A percentile compares a stretch with the other conserved stretches of the same genome.
These are phyloP conservation scores for Claviceps humidiphila DNA, from an alignment of 2,329 filamentous ascomycete genomes.

Conservation along the genomic window DNA sequence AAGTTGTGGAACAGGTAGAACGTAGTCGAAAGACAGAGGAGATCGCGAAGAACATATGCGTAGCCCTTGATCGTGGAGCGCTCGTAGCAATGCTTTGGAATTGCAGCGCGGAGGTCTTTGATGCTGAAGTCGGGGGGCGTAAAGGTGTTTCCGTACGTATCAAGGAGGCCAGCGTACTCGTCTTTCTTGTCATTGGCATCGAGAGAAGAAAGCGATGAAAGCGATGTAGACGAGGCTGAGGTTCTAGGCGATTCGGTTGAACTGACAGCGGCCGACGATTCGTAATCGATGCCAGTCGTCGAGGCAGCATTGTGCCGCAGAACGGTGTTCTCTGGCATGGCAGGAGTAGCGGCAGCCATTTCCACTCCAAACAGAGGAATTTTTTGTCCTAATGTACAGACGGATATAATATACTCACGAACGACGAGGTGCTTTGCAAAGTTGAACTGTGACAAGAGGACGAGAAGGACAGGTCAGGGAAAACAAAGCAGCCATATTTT, in stretches of 20 bases:
- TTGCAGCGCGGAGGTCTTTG: conserved; percentile 93
- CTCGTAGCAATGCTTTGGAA: conserved; percentile 94
- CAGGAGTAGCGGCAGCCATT: conserved; percentile 36
- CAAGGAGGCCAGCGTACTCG: conserved; percentile 55
- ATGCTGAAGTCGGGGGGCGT: conserved; percentile 90
- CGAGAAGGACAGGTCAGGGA: background rate
- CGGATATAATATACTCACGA: background rate
- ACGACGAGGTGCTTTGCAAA: background rate
- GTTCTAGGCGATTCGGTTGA: conserved; percentile 45
- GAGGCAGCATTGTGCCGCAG: conserved; percentile 36
- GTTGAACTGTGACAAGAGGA: too few relatives aligned
- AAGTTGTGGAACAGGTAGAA: conserved; percentile 86
- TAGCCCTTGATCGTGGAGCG: conserved; percentile 66
- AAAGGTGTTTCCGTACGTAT: conserved; percentile 93
- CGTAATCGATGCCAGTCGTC: conserved; percentile 34
- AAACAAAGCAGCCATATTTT: background rate
- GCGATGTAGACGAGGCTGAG: conserved; percentile 73
- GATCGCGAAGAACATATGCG: conserved; percentile 72
- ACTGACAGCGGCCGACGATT: conserved; percentile 43
- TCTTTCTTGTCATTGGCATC: conserved; percentile 27
- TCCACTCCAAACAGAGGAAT: background rate
- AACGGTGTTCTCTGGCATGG: conserved; percentile 27
- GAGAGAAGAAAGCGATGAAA: conserved; percentile 74
- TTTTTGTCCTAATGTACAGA: too few relatives aligned
- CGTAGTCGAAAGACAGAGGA: conserved; percentile 56